A percentile compares a stretch with the other conserved stretches of the same genome.
These are phyloP conservation scores for Fennellomyces sp. DNA, from an alignment of 371 early-diverging fungal species.

Conservation along the genomic window DNA sequence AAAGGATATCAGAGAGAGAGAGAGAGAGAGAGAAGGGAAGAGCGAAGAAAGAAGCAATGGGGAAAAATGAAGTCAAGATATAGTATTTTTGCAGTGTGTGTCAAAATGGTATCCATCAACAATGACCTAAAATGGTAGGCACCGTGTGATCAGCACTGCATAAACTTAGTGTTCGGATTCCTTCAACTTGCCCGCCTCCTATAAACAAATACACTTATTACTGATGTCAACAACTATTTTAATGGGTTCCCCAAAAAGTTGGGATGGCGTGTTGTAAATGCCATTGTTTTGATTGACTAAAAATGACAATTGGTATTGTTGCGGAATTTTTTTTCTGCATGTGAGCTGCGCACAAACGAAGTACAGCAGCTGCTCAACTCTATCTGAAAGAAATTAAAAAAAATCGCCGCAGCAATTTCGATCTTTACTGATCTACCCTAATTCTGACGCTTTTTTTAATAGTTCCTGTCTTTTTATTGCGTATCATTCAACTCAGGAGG, in stretches of 20 bases:
- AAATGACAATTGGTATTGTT: not conserved
- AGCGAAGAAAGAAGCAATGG: not conserved
- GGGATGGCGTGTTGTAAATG: not conserved
- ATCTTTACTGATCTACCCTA: too few relatives aligned
- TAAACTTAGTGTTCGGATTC: too few relatives aligned
- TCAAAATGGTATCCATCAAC: constrained; percentile 7
- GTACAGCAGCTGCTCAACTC: not conserved
- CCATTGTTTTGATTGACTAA: not conserved
- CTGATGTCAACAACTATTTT: too few relatives aligned
- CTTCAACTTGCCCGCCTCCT: not conserved
- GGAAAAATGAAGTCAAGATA: not conserved
- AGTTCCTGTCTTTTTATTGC: too few relatives aligned
- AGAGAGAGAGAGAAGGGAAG: not conserved
- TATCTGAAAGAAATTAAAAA: too few relatives aligned
- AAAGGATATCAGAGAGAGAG: constrained; percentile 11
- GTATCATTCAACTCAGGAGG: too few relatives aligned
- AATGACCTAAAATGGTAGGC: constrained; percentile 3
- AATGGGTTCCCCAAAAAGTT: too few relatives aligned
- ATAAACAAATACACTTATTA: not conserved
- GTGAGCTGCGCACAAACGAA: not conserved
- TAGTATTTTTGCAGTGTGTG: not conserved
- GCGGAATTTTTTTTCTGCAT: not conserved
- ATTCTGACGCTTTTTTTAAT: too few relatives aligned
- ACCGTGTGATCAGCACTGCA: constrained; percentile 3
- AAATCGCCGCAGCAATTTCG: not conserved